phyloP scores from a whole-genome alignment of 1,284 basidiomycete genomes.

The Melampsora larici-populina region DNA sequence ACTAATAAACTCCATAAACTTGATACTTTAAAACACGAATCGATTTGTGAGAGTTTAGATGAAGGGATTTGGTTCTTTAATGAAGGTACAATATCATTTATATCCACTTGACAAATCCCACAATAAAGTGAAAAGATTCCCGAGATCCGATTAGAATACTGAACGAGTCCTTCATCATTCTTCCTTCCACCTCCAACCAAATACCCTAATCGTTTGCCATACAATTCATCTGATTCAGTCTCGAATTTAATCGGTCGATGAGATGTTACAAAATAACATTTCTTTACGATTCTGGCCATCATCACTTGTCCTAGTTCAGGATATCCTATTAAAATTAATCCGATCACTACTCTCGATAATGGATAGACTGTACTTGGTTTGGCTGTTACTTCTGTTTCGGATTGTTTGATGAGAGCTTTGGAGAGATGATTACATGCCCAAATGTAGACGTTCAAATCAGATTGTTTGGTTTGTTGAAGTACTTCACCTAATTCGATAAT shows the following conservation, averaged over 20 bases:
- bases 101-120: slow-evolving; percentile 63
- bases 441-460: slow-evolving; percentile 61
- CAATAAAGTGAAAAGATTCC: slow-evolving; percentile 87
- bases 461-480: slow-evolving; percentile 48
- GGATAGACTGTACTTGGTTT: slow-evolving; percentile 64
- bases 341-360: slow-evolving; percentile 71
- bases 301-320: slow-evolving; percentile 69
- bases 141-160: slow-evolving; percentile 71
- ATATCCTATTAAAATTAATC: slow-evolving; percentile 63
- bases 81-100: slow-evolving; percentile 51
- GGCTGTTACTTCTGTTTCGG: slow-evolving; percentile 68
- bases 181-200: slow-evolving; percentile 54
- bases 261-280: slow-evolving; percentile 62
- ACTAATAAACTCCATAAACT: slow-evolving; percentile 29
- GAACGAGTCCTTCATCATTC: slow-evolving; percentile 62
- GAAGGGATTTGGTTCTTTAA: slow-evolving; percentile 46
- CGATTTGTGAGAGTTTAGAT: background rate
- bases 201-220: slow-evolving; percentile 69
- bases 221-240: slow-evolving; percentile 60
- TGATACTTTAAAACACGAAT: slow-evolving; percentile 13
- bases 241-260: slow-evolving; percentile 54
- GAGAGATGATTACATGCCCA: slow-evolving; percentile 80
- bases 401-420: slow-evolving; percentile 85
- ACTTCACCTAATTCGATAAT: slow-evolving; percentile 32
- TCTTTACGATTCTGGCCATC: slow-evolving; percentile 78